Evolutionary conservation across 495 filamentous ascomycete genomes (phyloP), one percentile per base, ranked within the genome.

Genomic region (Penicillium parvum): DNA sequence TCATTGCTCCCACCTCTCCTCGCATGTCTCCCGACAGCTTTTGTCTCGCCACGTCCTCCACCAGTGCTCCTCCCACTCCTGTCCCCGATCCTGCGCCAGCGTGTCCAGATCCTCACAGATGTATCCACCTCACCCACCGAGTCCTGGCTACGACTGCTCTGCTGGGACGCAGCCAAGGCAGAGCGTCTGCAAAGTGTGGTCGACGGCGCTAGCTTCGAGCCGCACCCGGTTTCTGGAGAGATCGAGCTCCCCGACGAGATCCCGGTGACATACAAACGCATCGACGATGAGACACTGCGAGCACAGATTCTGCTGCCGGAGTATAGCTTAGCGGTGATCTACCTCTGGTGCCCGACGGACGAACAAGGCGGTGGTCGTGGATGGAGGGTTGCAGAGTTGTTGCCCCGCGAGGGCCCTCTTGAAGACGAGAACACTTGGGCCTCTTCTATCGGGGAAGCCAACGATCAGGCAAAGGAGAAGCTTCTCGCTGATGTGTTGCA

Each of bases 211-310:
- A 70, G 66, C 18, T 79, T 96, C 29, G 86, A 95, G 53, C 87
- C 88, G 16, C 92, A 98, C 60, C 92, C 92, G 6, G 85, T 85
- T 5, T 95, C 88, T 1, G 92, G 94, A 17, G 90, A 96, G 59
- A 79, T 98, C 21, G 92, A 98, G 56, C 58, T 84, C 6, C 72
- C 74, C 10, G 83, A 87, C 36, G 76, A 83, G 12, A 70, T 82
- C 12, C 67, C 77, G 12, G 73, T 77, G 20, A 65, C 66, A 6
- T 95, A 90, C 65, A 78, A 78, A 44, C 75, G 88, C 17, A 47
- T 92, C 29, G 92, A 98, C 57, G 75, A 81, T 29, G 92, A 97
- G 57, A 98, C 92, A 0, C 70, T 96, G 15, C 88, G 90, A 27
- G 75, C 84, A 1, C 71, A 81, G 37, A 66, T 89, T 1, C 54